Percentiles rank a stretch among this genome's conserved stretches.
These are phyloP conservation scores for Mortierella sp. DNA, from an alignment of 371 early-diverging fungal species.

Conservation along the genomic window DNA sequence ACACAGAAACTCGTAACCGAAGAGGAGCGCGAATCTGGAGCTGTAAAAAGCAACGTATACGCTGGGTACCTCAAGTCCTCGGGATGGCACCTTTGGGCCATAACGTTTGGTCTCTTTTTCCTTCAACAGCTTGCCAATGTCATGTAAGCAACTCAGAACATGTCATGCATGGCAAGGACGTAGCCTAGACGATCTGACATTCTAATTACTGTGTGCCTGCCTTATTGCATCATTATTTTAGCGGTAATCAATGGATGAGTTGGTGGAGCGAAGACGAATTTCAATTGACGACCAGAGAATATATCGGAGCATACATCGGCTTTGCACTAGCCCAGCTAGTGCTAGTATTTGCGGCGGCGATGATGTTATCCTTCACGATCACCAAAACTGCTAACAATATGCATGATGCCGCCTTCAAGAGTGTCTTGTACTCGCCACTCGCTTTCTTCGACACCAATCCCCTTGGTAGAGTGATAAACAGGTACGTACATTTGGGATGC, in stretches of 20 bases:
- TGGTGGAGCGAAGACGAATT: slow-evolving; percentile 48
- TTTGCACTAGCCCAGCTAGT: slow-evolving; percentile 36
- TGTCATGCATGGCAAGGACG: too few relatives aligned
- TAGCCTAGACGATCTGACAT: too few relatives aligned
- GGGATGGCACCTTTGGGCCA: slow-evolving; percentile 30
- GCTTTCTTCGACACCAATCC: slow-evolving; percentile 90
- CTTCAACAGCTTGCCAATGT: slow-evolving; percentile 46
- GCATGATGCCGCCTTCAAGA: slow-evolving; percentile 54
- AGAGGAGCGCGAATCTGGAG: slow-evolving; percentile 57
- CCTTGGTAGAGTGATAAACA: slow-evolving; percentile 86
- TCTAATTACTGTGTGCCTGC: not conserved
- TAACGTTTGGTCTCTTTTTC: slow-evolving; percentile 8
- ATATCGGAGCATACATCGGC: slow-evolving; percentile 38
- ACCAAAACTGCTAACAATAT: slow-evolving; percentile 29
- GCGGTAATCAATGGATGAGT: slow-evolving; percentile 52
- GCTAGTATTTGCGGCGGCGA: slow-evolving; percentile 34
- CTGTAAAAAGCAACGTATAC: slow-evolving; percentile 53
- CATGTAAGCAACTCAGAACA: slow-evolving; percentile 28
- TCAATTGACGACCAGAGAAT: slow-evolving; percentile 5
- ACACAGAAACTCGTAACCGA: slow-evolving; percentile 38
- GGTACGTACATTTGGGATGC: slow-evolving; percentile 56
- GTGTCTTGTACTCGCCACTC: slow-evolving; percentile 75
- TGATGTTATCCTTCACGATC: slow-evolving; percentile 35
- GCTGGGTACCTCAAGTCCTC: slow-evolving; percentile 42
- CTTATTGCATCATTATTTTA: not conserved